Base-by-base conservation (phyloP, 192 early-diverging fungal species). In the Ramicandelaber brevisporus region DNA sequence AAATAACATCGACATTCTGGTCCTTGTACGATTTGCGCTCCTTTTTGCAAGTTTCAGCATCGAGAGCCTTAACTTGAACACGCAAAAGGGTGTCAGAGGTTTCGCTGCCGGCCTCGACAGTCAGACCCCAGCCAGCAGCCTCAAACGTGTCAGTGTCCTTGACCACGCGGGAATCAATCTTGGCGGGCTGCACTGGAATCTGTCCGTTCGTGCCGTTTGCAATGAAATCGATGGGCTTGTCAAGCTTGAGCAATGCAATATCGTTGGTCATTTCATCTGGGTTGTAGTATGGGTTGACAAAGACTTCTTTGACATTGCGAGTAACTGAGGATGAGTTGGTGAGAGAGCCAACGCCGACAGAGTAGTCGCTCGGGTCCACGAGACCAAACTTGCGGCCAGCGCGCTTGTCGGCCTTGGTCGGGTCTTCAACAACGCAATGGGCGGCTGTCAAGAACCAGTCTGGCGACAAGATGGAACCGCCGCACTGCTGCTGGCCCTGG, bases 81-180 rank as follows among this genome's bases (percentile, higher is more conserved):
- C n/a, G n/a, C 5, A 26, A 11, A 4, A 34, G 15, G 33, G 33
- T 34, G 10, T 34, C 24, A 6, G 33, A 25, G 10, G 25, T 25
- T 17, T 34, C 33, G 7, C 14, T 17, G 15, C 21, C 33, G 18
- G 14, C 14, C 6, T 3, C 11, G 11, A 19, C 14, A 9, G 25
- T 26, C n/a, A 26, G 17, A 9, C 33, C 33, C 33, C 33, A 34
- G 23, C 33, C 33, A 25, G 27, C 27, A 26, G 33, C 33, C 5
- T 14, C 11, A 17, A 26, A 22, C 33, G 8, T n/a, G 2, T 26
- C 7, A 9, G 24, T 17, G 16, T 14, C 18, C 13, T 23, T 24
- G 22, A 34, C 3, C 11, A 1, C 10, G 22, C 7, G 6, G 22
- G 33, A 26, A 22, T 14, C 15, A n/a, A 34, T 26, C 6, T 26